These are phyloP conservation scores for Alternaria incomplexa DNA, from an alignment of 2,329 filamentous ascomycete genomes.

Conservation along the genomic window DNA sequence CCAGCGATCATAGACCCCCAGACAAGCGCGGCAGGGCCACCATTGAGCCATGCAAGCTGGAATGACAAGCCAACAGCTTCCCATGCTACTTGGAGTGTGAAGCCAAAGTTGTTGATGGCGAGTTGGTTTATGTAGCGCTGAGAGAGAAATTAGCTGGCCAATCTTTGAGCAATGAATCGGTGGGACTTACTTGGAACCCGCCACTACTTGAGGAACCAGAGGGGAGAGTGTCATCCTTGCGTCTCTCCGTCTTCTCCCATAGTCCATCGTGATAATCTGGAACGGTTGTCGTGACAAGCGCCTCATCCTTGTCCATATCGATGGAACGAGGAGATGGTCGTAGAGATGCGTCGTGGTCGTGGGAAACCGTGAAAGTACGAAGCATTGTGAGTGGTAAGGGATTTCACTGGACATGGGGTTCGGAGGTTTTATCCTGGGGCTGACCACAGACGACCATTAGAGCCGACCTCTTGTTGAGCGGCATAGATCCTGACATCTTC, in stretches of 20 bases:
- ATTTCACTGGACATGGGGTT: neutral
- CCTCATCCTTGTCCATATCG: neutral
- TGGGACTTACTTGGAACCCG: neutral
- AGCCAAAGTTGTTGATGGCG: neutral
- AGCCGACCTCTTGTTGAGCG: neutral
- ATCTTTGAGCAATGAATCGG: neutral
- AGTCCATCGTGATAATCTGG: neutral
- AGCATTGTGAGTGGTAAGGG: neutral
- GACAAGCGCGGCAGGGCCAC: neutral
- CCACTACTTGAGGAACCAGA: neutral
- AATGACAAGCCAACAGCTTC: neutral
- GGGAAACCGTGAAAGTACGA: neutral
- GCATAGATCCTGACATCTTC: neutral
- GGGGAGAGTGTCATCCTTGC: neutral
- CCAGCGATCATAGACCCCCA: conserved; percentile 15
- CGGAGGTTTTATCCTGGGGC: neutral
- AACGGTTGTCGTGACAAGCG: neutral
- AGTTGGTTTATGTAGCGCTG: neutral
- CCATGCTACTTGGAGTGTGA: neutral
- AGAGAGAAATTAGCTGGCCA: neutral
- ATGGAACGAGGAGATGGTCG: neutral
- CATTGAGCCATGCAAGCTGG: neutral
- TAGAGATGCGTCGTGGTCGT: neutral
- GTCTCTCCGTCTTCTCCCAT: neutral
- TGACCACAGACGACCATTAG: neutral